Evolutionary conservation across 305 asterid species (phyloP).

Genomic region (Solanum hybrid): DNA sequence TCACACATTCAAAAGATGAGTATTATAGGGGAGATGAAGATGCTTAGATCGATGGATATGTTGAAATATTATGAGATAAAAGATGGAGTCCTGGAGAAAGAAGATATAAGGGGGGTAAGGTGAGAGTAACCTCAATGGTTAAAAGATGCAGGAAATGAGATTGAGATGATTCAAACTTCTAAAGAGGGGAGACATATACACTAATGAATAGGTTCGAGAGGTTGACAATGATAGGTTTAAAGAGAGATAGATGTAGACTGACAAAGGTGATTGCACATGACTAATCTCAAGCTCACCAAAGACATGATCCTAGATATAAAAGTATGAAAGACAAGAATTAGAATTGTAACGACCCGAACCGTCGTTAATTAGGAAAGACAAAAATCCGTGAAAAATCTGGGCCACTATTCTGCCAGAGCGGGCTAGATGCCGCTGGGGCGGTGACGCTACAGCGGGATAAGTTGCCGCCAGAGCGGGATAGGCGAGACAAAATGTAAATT

Average conservation of each 20-base stretch:
- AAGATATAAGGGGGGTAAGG: not conserved
- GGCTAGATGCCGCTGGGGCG: no score
- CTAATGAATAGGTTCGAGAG: not conserved
- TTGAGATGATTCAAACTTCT: not conserved
- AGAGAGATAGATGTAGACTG: not conserved
- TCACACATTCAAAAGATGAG: not conserved
- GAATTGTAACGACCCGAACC: no score
- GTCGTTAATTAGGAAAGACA: no score
- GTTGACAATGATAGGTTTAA: no score
- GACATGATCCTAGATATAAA: no score
- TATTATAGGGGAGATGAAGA: not conserved
- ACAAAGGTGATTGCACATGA: not conserved
- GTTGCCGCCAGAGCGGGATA: no score
- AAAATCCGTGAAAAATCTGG: no score
- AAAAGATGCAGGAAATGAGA: not conserved
- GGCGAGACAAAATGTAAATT: no score
- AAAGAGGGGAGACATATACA: not conserved
- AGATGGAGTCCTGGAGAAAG: not conserved
- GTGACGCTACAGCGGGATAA: no score
- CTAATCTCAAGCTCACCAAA: not conserved
- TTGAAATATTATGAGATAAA: not conserved
- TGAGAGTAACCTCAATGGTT: not conserved
- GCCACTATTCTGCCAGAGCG: accelerated
- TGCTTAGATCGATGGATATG: not conserved
- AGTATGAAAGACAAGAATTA: no score